Percentiles rank a stretch among this genome's conserved stretches.
phyloP scores from a whole-genome alignment of 139 green algal genomes.

The Chlamydomonas sp. region DNA sequence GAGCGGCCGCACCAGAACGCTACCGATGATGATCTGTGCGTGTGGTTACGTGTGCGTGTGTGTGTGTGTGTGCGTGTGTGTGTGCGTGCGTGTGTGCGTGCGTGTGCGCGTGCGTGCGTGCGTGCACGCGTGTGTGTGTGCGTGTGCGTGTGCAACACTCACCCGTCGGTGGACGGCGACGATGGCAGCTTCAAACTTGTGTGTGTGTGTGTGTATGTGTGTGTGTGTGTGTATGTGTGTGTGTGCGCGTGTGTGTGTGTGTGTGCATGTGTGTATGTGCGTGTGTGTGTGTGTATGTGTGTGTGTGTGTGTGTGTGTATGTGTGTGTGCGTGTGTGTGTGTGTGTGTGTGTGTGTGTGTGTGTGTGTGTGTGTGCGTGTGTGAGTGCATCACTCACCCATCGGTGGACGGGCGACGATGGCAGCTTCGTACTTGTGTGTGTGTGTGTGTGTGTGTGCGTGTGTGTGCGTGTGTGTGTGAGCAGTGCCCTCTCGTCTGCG shows the following conservation, averaged over 20 bases:
- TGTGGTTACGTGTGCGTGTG: too few species aligned
- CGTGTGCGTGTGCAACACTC: neutral
- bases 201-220: neutral
- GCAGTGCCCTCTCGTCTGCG: too few species aligned
- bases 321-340: neutral
- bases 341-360: too few species aligned
- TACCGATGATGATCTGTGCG: too few species aligned
- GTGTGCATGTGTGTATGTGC: neutral
- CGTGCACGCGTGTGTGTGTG: neutral
- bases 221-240: neutral
- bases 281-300: too few species aligned
- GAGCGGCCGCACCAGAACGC: too few species aligned
- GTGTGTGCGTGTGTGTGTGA: too few species aligned
- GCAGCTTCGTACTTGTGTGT: neutral
- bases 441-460: too few species aligned
- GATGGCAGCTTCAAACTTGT: neutral
- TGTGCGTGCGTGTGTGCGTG: neutral
- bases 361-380: too few species aligned
- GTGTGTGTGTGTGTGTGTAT: neutral
- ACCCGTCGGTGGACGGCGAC: neutral
- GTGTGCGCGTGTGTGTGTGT: slow-evolving; percentile 1
- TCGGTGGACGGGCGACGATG: neutral
- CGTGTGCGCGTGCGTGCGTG: neutral
- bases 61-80: too few species aligned
- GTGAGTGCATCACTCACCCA: neutral